These are phyloP conservation scores for Notholithocarpus densiflorus DNA, from an alignment of 306 rosid genomes.

Conservation along the genomic window DNA sequence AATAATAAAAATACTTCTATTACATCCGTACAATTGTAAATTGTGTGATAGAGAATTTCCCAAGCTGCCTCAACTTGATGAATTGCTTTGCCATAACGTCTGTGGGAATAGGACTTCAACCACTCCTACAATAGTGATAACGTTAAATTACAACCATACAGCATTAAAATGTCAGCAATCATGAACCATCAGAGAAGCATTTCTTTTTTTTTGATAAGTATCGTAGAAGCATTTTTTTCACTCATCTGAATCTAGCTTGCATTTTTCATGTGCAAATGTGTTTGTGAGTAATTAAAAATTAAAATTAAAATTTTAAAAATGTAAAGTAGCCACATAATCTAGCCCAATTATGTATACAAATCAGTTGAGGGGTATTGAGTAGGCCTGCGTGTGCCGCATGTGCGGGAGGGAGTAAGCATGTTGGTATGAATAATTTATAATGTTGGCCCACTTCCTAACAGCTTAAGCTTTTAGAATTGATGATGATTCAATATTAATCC, in stretches of 20 bases:
- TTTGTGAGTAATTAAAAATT: no score
- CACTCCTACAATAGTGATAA: slow-evolving; percentile 54
- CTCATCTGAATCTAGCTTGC: neutral
- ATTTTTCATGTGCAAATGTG: neutral
- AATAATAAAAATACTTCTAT: slow-evolving; percentile 48
- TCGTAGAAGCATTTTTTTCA: neutral
- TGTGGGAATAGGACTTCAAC: slow-evolving; percentile 68
- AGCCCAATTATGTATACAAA: neutral
- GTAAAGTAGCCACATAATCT: neutral
- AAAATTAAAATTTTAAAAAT: neutral
- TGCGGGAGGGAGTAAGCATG: neutral
- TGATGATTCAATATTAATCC: neutral
- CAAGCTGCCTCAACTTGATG: slow-evolving; percentile 77
- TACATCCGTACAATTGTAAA: slow-evolving; percentile 86
- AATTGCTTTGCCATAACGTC: slow-evolving; percentile 77
- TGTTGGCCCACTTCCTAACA: neutral
- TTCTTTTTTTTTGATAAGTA: no score
- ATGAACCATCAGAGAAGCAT: neutral
- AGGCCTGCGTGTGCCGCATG: neutral
- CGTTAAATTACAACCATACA: slow-evolving; percentile 7
- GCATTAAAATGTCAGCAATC: neutral
- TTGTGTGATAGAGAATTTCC: slow-evolving; percentile 83
- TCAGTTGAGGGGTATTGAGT: neutral
- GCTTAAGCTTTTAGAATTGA: neutral
- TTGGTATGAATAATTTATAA: neutral